Conservation (phyloP, 1,139 yeast genomes). For the Protomyces inundatus region DNA sequence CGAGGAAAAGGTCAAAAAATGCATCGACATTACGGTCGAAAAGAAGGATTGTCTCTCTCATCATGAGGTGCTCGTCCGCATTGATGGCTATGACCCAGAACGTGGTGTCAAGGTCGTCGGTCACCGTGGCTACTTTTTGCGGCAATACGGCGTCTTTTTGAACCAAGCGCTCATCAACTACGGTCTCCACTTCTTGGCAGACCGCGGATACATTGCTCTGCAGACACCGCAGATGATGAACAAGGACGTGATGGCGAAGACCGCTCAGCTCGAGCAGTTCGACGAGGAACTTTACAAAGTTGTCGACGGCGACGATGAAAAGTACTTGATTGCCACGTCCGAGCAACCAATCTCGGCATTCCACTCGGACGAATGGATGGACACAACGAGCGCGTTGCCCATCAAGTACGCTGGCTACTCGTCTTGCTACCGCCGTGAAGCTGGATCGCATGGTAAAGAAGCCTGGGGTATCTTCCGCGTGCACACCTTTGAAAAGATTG, state of each 20-base stretch:
- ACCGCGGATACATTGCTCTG: conserved; percentile 77
- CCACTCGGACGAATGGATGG: conserved; percentile 98
- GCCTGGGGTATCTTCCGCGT: conserved; percentile 99
- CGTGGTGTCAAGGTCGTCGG: conserved; percentile 98
- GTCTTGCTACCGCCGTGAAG: conserved; percentile 98
- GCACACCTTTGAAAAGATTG: conserved; percentile 96
- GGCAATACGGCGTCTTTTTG: conserved; percentile 91
- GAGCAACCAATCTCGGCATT: conserved; percentile 99
- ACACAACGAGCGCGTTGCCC: conserved; percentile 92
- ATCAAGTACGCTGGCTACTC: conserved; percentile 92
- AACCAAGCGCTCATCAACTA: conserved; percentile 97
- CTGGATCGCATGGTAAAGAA: conserved; percentile 98
- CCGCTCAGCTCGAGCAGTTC: conserved; percentile 95
- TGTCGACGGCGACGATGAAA: conserved; percentile 93
- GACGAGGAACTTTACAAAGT: conserved; percentile 98
- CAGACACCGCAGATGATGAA: conserved; percentile 99
- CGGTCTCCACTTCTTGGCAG: conserved; percentile 78
- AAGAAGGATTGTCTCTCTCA: conserved; percentile 79
- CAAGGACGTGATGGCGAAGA: conserved; percentile 98
- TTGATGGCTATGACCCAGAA: conserved; percentile 98
- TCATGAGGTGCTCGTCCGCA: conserved; percentile 87
- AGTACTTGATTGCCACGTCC: conserved; percentile 94
- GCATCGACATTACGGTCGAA: conserved; percentile 41
- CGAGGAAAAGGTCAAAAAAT: conserved; percentile 4
- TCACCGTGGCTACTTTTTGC: conserved; percentile 95